Base-by-base conservation (phyloP, 2,329 filamentous ascomycete genomes). In the Juglanconis sp. region DNA sequence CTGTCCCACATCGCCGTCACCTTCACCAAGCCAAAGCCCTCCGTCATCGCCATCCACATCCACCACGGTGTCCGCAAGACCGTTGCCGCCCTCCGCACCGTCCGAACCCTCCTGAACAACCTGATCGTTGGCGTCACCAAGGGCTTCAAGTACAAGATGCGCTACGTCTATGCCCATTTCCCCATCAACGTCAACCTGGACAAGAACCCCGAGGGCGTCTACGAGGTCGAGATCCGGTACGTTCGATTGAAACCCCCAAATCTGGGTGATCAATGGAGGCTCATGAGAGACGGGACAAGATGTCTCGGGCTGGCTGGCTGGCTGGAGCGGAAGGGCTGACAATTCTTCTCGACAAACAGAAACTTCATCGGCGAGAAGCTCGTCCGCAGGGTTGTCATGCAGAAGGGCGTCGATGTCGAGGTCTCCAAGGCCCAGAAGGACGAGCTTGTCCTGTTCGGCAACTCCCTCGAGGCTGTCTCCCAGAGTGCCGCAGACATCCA, bases 71-170 rank as follows among this genome's bases (percentile, higher is more conserved):
- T 86, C 76, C 92, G 95, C 83, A 99, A 99, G 89, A 94, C 92
- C 79, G 90, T 99, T 77, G 95, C 95, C 76, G 91, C 94, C 71
- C 92, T 99, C 81, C 92, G 95, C 74, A 99, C 95, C 75, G 95
- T 99, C 83, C 92, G 92, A 77, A 94, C 94, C 69, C 81, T 98
- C 81, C 96, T 99, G 87, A 91, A 96, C 87, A 99, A 99, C 90
- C 79, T 99, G 83, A 91, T 99, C 81, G 88, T 93, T 74, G 95
- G 95, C 80, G 95, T 99, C 70, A 99, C 95, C 79, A 96, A 94
- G 86, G 95, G 95, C 72, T 99, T 90, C 91, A 96, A 96, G 86
- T 99, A 99, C 90, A 99, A 99, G 91, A 98, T 99, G 94, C 92
- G 96, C 76, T 99, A 99, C 85, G 95, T 99, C 81, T 99, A 99